Evolutionary conservation across 495 filamentous ascomycete genomes (phyloP), one percentile per base, ranked within the genome.

Genomic region (Hypoxylon lienhwacheense): DNA sequence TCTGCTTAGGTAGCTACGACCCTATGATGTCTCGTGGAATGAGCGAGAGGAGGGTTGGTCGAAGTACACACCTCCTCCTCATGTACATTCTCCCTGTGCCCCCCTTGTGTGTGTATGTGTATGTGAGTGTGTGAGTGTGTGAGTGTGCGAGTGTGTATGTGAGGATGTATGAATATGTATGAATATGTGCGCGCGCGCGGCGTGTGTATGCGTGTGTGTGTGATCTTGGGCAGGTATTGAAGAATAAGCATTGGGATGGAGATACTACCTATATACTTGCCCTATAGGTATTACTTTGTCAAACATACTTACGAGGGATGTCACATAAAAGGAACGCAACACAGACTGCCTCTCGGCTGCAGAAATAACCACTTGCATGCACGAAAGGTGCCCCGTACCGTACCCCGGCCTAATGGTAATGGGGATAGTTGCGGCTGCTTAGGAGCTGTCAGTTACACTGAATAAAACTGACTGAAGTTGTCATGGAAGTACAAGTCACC

Each of bases 201-300:
- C n/a, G n/a, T n/a, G n/a, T n/a, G n/a, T n/a, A n/a, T n/a, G n/a
- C n/a, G n/a, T n/a, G n/a, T n/a, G n/a, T n/a, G n/a, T n/a, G n/a
- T 26, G n/a, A 19, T 12, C 32, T 11, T 7, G 15, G 20, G 51
- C 33, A 41, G 42, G 40, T 37, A 19, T 55, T 36, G 25, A 48
- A 49, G n/a, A n/a, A 62, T 53, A 58, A 58, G 53, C 53, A 48
- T 53, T 43, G 21, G 25, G 52, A 45, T 47, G 33, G 28, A 52
- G 53, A 62, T 62, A 58, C 59, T 42, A 58, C 59, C 47, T 22
- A 39, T 53, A 61, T 62, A 62, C 59, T 56, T 62, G 53, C 47
- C 47, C 26, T 58, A 62, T 53, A 62, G 59, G 59, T 58, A 62
- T 62, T 57, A 22, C 43, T 51, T 34, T 48, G 44, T 39, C 37